Evolutionary conservation across 495 filamentous ascomycete genomes (phyloP).

Genomic region (Tuber calosporum): DNA sequence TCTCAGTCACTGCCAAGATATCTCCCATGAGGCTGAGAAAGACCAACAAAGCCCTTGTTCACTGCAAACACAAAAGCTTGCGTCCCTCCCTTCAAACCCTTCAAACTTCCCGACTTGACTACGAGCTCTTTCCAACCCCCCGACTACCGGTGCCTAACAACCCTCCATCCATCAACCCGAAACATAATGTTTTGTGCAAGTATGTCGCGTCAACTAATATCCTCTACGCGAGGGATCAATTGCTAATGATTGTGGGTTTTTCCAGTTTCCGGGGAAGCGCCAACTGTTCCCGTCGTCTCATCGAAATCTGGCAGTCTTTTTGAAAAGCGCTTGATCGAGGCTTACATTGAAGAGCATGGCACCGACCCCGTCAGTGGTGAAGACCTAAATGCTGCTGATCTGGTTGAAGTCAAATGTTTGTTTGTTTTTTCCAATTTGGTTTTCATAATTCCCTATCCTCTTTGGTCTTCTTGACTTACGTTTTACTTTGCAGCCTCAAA

Average conservation of each 20-base stretch:
- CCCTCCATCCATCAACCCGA: slow-evolving; percentile 38
- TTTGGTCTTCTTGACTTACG: neutral
- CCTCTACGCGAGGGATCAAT: neutral
- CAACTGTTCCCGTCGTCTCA: slow-evolving; percentile 88
- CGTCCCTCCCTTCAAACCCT: neutral
- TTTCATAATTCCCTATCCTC: neutral
- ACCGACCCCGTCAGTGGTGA: slow-evolving; percentile 91
- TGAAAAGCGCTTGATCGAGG: slow-evolving; percentile 89
- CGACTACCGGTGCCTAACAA: slow-evolving; percentile 5
- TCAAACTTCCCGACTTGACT: neutral
- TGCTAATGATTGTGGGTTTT: slow-evolving; percentile 37
- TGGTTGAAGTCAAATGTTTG: slow-evolving; percentile 68
- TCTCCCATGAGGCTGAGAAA: neutral
- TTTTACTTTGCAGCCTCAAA: slow-evolving; percentile 50
- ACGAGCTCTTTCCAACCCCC: slow-evolving; percentile 4
- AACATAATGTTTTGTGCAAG: slow-evolving; percentile 67
- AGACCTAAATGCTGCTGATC: slow-evolving; percentile 74
- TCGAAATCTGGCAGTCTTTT: slow-evolving; percentile 90
- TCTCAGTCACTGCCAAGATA: neutral
- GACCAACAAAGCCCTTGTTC: slow-evolving; percentile 1
- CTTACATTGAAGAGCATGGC: slow-evolving; percentile 87
- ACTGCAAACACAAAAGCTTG: neutral
- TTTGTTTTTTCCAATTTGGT: slow-evolving; percentile 2
- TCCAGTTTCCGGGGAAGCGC: slow-evolving; percentile 92
- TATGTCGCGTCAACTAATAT: slow-evolving; percentile 44